Base-by-base conservation (phyloP, 2,329 filamentous ascomycete genomes). In the Colletotrichum salicis region DNA sequence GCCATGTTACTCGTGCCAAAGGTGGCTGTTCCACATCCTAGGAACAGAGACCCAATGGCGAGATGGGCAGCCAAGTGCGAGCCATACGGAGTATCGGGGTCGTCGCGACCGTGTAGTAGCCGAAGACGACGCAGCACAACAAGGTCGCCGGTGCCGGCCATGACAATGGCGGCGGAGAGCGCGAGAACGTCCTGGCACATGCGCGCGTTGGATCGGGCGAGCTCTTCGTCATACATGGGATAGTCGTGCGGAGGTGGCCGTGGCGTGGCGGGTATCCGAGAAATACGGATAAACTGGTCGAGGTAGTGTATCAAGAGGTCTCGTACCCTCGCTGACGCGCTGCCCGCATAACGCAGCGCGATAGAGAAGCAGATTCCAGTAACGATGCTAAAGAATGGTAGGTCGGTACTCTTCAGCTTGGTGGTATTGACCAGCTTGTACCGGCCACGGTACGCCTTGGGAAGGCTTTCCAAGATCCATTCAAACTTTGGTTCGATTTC, bases 101-200 rank as follows among this genome's bases (percentile, higher is more conserved):
- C 93, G 64, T 95, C 91, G 19, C 95, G 91, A 27, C 95, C 96
- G 79, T 99, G 97, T 51, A 99, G 88, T 19, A 93, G 91, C 19
- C 96, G 92, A 37, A 99, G 87, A 15, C 96, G 92, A 27, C 96
- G 92, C 76, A 98, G 93, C 1, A 97, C 91, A 2, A 89, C 84
- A 24, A 99, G 85, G 78, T 99, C 97, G 51, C 97, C 96, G 0
- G 95, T 97, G 33, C 96, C 96, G 6, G 97, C 95, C 96, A 98
- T 98, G 63, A 98, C 94, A 2, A 93, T 94, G 0, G 96, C 92
- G 27, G 91, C 90, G 6, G 95, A 93, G 6, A 99, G 85, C 1
- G 94, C 94, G 12, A 98, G 83, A 2, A 97, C 86, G 78, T 98
- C 95, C 77, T 98, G 94, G 77, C 96, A 98, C 85, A 97, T 97